Evolutionary conservation across 176 grass and related monocot species (phyloP).

Genomic region (Juncus inflexus): DNA sequence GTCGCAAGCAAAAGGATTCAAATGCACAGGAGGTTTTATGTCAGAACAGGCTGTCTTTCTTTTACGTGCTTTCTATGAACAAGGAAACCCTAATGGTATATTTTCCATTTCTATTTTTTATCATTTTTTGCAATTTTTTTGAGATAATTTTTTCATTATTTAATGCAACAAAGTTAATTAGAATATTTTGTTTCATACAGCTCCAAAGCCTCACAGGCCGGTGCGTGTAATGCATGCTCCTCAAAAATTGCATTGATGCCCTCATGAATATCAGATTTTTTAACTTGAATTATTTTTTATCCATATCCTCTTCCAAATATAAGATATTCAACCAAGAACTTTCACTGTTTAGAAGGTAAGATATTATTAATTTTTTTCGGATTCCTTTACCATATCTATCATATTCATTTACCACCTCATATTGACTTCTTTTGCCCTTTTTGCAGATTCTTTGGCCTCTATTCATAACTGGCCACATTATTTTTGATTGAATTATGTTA

Average conservation of each 20-base stretch:
- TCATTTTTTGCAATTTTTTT: background rate
- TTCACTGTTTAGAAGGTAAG: too few species aligned
- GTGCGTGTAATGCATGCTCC: conserved; percentile 34
- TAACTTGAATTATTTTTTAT: background rate
- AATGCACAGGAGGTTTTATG: conserved; percentile 73
- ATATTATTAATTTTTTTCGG: background rate
- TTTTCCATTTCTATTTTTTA: conserved; percentile 13
- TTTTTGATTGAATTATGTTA: too few species aligned
- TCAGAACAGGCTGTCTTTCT: conserved; percentile 74
- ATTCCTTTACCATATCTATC: background rate
- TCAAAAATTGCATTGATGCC: conserved; percentile 9
- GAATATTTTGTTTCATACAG: conserved; percentile 30
- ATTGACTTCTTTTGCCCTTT: background rate
- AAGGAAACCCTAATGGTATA: conserved; percentile 91
- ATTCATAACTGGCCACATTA: too few species aligned
- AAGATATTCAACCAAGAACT: conserved; percentile 4
- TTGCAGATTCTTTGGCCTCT: background rate
- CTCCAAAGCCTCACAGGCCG: conserved; percentile 84
- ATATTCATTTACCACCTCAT: too few species aligned
- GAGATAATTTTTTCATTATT: background rate
- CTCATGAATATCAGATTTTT: background rate
- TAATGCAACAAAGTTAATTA: conserved; percentile 1
- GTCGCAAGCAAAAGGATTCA: conserved; percentile 52
- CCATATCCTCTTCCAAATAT: background rate
- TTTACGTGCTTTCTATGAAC: conserved; percentile 84